Conservation (phyloP, 176 grass and related monocot species). For the Juncus effusus region DNA sequence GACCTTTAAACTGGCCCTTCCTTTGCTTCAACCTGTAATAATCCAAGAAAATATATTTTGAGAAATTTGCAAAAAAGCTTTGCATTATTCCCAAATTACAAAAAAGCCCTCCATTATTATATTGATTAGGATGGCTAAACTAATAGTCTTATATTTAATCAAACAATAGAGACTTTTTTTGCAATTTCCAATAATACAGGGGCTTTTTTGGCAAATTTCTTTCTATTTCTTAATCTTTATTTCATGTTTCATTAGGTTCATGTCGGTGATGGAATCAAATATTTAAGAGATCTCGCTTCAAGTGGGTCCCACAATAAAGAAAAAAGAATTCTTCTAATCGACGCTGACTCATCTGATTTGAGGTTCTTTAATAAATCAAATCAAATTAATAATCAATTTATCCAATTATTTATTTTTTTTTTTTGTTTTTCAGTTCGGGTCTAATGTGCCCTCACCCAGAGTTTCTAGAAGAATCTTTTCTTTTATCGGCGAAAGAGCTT, state of each 20-base stretch:
- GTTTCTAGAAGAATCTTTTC: constrained; percentile 88
- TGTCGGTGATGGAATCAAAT: constrained; percentile 75
- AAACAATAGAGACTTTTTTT: too few relatives aligned
- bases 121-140: too few relatives aligned
- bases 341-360: constrained; percentile 94
- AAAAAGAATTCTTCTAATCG: constrained; percentile 70
- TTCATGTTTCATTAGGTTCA: constrained; percentile 65
- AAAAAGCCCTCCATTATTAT: neutral
- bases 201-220: too few relatives aligned
- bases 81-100: neutral
- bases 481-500: constrained; percentile 49
- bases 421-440: constrained; percentile 53
- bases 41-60: neutral
- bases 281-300: constrained; percentile 31
- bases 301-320: constrained; percentile 33
- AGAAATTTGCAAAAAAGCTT: neutral
- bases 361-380: constrained; percentile 39
- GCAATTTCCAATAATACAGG: too few relatives aligned
- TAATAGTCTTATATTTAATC: too few relatives aligned
- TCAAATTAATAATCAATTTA: constrained; percentile 7
- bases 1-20: neutral
- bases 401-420: constrained; percentile 10
- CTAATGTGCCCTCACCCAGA: constrained; percentile 63
- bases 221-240: neutral
- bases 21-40: constrained; percentile 3